Evolutionary conservation across 306 rosid species (phyloP).

Genomic region (Vigna radiata): DNA sequence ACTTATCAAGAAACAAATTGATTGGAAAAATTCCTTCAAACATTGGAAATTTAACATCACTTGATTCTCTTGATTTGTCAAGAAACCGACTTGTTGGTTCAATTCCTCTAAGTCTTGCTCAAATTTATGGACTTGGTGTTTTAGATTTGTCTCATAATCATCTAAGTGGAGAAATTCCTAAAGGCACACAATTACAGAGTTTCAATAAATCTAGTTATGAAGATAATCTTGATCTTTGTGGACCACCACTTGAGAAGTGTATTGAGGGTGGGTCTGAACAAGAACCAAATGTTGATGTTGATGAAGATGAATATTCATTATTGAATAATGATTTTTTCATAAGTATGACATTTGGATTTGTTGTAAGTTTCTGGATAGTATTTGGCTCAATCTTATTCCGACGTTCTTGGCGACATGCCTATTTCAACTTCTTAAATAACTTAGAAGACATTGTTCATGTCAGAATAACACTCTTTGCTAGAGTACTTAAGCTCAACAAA

Average conservation of each 20-base stretch:
- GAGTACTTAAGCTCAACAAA: too few species aligned
- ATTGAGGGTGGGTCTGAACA: background rate
- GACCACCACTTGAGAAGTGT: slow-evolving; percentile 15
- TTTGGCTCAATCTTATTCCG: too few species aligned
- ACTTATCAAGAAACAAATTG: slow-evolving; percentile 42
- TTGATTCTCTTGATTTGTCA: slow-evolving; percentile 39
- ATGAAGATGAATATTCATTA: too few species aligned
- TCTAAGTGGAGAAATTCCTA: slow-evolving; percentile 12
- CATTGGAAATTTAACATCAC: slow-evolving; percentile 4
- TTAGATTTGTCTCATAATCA: slow-evolving; percentile 35
- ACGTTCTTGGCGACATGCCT: too few species aligned
- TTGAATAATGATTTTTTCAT: too few species aligned
- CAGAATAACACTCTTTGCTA: too few species aligned
- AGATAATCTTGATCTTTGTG: slow-evolving; percentile 37
- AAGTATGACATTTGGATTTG: too few species aligned
- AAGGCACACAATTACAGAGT: slow-evolving; percentile 30
- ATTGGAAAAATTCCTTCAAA: background rate
- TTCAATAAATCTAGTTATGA: slow-evolving; percentile 2
- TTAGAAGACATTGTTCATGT: too few species aligned
- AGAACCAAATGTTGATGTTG: background rate
- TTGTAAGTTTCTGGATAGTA: too few species aligned
- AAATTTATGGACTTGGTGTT: background rate
- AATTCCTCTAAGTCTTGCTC: slow-evolving; percentile 22
- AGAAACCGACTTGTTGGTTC: slow-evolving; percentile 7
- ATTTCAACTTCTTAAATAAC: too few species aligned